phyloP scores from a whole-genome alignment of 805 yeast genomes.

The Sungouiella thailandica region DNA sequence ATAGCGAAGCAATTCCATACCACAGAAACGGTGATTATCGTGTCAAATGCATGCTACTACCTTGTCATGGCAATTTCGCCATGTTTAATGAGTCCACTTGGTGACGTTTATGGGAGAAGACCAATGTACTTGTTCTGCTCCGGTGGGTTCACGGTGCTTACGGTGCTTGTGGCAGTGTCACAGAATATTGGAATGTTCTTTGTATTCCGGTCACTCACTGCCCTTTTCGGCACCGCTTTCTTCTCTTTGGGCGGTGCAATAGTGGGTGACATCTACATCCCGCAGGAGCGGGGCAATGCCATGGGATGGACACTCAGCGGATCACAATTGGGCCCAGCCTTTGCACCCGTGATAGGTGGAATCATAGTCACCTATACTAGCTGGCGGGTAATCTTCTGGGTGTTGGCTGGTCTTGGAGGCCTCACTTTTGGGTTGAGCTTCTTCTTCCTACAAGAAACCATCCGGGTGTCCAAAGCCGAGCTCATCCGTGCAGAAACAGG shows the following conservation, averaged over 20 bases:
- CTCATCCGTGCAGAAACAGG: slow-evolving; percentile 13
- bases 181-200: slow-evolving; percentile 51
- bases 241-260: slow-evolving; percentile 50
- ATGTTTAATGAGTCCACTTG: slow-evolving; percentile 43
- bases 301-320: slow-evolving; percentile 48
- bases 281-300: slow-evolving; percentile 47
- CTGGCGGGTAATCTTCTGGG: slow-evolving; percentile 53
- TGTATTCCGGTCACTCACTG: slow-evolving; percentile 46
- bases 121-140: background rate
- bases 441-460: slow-evolving; percentile 35
- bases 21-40: slow-evolving; percentile 42
- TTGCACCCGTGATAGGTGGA: slow-evolving; percentile 53
- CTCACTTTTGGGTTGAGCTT: slow-evolving; percentile 28
- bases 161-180: slow-evolving; percentile 35
- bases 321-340: slow-evolving; percentile 49
- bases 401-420: slow-evolving; percentile 42
- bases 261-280: slow-evolving; percentile 47
- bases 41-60: slow-evolving; percentile 47
- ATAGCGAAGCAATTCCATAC: slow-evolving; percentile 44
- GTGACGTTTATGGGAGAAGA: slow-evolving; percentile 50
- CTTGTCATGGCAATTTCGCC: slow-evolving; percentile 52
- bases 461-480: background rate
- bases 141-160: slow-evolving; percentile 32
- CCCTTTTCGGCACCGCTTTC: slow-evolving; percentile 51
- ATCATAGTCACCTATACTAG: slow-evolving; percentile 43